These are phyloP conservation scores for Gaertneriomyces semiglobifer DNA, from an alignment of 192 early-diverging fungal genomes.

Conservation along the genomic window DNA sequence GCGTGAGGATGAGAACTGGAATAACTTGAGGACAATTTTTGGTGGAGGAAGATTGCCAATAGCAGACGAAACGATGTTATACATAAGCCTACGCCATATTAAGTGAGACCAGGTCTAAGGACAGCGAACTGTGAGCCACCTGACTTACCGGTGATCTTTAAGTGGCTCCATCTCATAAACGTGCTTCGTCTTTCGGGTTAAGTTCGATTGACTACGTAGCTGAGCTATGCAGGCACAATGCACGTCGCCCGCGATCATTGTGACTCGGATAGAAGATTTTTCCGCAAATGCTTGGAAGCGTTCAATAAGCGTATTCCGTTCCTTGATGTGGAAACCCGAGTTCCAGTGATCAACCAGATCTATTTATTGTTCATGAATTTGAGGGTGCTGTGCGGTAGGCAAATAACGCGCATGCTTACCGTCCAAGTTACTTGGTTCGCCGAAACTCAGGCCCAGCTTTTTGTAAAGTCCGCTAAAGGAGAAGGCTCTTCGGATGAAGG, in stretches of 20 bases:
- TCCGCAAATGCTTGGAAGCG: conserved; percentile 65
- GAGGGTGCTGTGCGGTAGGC: conserved; percentile 1
- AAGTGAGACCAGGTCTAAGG: not conserved
- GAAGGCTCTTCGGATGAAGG: conserved; percentile 7
- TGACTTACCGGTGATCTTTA: conserved; percentile 3
- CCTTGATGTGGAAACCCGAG: conserved; percentile 62
- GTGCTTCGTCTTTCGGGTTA: conserved; percentile 6
- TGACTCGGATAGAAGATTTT: conserved; percentile 63
- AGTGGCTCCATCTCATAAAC: conserved; percentile 10
- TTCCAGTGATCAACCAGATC: conserved; percentile 77
- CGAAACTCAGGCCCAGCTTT: conserved; percentile 14
- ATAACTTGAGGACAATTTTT: conserved; percentile 15
- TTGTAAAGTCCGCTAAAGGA: conserved; percentile 13
- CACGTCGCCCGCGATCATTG: conserved; percentile 80
- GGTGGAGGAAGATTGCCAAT: conserved; percentile 30
- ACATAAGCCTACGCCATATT: conserved; percentile 11
- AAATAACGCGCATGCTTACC: not conserved
- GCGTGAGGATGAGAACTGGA: conserved; percentile 16
- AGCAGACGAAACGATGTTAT: conserved; percentile 18
- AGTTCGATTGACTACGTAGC: conserved; percentile 4
- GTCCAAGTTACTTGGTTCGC: conserved; percentile 20
- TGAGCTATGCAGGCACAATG: conserved; percentile 35
- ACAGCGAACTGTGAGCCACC: no score
- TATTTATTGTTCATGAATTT: not conserved
- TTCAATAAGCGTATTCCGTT: conserved; percentile 65